Evolutionary conservation across 805 yeast species (phyloP), one percentile per base, ranked within the genome.

Genomic region (Metschnikowia cubensis): DNA sequence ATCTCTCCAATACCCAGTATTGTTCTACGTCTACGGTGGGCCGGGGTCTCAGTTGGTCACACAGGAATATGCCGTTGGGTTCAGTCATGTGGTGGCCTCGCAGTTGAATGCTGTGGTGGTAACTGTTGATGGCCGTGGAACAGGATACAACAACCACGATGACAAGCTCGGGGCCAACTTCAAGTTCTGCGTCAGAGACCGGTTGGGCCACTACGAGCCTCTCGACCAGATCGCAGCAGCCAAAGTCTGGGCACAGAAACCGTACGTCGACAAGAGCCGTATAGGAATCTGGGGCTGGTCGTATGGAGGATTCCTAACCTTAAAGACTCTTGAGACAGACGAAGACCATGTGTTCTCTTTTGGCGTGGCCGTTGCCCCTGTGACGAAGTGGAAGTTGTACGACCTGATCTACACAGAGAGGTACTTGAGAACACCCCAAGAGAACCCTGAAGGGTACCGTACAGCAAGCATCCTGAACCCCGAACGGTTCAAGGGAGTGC

Each of bases 221-320:
- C 69, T 71, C 25, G 99, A 94, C 66, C 97, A 92, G 68, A 86
- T 94, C 35, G 70, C 81, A 0, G 96, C 95, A 4, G 99, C 96
- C 2, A 80, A 81, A 55, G 55, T 75, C 1, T 92, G 94, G 86
- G 75, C 81, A 2, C 43, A 68, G 3, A 80, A 78, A 57, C 51
- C 74, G 2, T 92, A 85, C 61, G 85, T 94, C 38, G 87, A 91
- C 63, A 66, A 72, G 21, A 70, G 76, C 3, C 78, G 81, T 52
- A 83, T 89, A 11, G 95, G 96, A 0, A 81, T 92, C 49, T 94
- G 97, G 92, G 99, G 99, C 7, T 94, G 99, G 99, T 87, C 96
- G 20, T 94, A 92, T 64, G 99, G 99, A 43, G 99, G 98, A 0
- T 94, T 82, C 64, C 79, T 89, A 76, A 90, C 99, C 0, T 76